Conservation (phyloP, 441 rosid genomes). For the Brassica hybrid region DNA sequence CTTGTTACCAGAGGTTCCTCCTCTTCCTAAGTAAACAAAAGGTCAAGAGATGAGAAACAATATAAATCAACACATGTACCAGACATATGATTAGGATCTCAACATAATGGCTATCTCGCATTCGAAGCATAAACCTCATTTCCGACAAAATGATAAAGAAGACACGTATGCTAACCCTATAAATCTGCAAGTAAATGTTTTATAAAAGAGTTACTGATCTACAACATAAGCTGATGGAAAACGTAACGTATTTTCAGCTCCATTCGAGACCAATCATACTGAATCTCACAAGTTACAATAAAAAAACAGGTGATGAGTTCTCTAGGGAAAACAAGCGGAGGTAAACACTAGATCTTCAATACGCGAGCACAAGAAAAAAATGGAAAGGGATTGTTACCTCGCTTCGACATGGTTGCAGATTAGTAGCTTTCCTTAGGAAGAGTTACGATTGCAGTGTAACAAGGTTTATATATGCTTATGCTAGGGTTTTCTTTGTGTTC, state of each 20-base stretch:
- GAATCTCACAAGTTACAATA: neutral
- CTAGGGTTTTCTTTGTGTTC: conserved; percentile 38
- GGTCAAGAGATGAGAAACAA: neutral
- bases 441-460: conserved; percentile 16
- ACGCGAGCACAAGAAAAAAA: neutral
- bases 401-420: conserved; percentile 47
- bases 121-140: neutral
- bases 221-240: neutral
- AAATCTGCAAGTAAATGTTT: neutral
- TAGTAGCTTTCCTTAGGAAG: conserved; percentile 35
- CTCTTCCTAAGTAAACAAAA: conserved; percentile 32
- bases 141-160: neutral
- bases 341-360: neutral
- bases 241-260: neutral
- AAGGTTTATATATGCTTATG: conserved; percentile 28
- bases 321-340: too few relatives aligned
- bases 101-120: neutral
- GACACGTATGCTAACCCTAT: neutral
- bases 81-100: neutral
- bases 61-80: neutral
- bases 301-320: too few relatives aligned
- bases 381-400: conserved; percentile 36
- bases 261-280: neutral
- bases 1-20: conserved; percentile 44
- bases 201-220: neutral